phyloP scores from a whole-genome alignment of 1,139 yeast species.

The Suhomyces choctaworum region DNA sequence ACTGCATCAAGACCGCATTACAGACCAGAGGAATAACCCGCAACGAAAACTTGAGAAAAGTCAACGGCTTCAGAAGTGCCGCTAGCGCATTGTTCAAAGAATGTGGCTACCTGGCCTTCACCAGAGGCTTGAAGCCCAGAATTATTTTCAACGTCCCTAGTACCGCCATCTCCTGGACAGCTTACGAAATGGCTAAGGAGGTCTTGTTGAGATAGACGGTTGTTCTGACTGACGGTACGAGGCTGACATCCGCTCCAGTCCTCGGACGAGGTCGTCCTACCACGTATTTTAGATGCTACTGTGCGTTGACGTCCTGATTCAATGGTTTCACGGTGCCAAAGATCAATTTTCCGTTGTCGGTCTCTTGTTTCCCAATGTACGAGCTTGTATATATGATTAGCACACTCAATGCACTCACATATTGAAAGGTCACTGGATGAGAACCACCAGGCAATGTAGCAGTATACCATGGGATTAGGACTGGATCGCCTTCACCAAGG shows the following conservation, averaged over 20 bases:
- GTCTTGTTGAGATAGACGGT: slow-evolving; percentile 34
- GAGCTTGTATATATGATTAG: slow-evolving; percentile 10
- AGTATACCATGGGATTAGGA: no score
- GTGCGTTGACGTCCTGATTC: no score
- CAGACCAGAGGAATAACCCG: slow-evolving; percentile 70
- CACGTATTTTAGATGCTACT: no score
- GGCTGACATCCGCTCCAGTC: no score
- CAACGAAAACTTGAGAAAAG: slow-evolving; percentile 52
- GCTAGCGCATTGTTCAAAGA: slow-evolving; percentile 63
- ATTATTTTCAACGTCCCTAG: slow-evolving; percentile 93
- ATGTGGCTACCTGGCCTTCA: slow-evolving; percentile 71
- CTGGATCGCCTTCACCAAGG: slow-evolving; percentile 25
- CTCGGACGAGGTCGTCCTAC: no score
- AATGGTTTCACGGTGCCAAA: no score
- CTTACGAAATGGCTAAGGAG: slow-evolving; percentile 95
- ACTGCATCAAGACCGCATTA: slow-evolving; percentile 87
- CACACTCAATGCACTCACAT: not conserved
- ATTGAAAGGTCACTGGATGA: not conserved
- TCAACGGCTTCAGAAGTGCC: slow-evolving; percentile 73
- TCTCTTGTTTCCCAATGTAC: slow-evolving; percentile 6
- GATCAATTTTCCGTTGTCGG: no score
- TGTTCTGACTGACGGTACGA: not conserved
- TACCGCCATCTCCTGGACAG: slow-evolving; percentile 97
- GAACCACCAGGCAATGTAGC: no score
- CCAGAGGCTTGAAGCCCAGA: slow-evolving; percentile 88